Evolutionary conservation across 495 filamentous ascomycete species (phyloP), one percentile per base, ranked within the genome.

Genomic region (Jackrogersella multiformis): DNA sequence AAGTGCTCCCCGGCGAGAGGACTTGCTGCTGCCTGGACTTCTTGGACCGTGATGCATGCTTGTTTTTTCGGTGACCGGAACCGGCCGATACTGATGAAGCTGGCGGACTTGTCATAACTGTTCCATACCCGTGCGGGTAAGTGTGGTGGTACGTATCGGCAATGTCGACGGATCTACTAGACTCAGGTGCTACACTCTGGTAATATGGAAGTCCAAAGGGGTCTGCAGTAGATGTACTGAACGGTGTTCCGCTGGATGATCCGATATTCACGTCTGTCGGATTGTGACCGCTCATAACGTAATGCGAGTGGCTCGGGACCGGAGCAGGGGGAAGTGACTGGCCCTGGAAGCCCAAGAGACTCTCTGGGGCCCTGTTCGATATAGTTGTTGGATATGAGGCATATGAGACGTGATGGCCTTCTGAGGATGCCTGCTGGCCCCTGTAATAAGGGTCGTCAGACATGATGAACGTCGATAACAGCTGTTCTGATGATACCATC

Each of bases 401-500:
- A 36, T 73, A 72, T 16, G 63, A 53, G 34, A 45, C 59, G 20
- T 68, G 48, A 28, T 70, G 73, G 7, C 28, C 64, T 41, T 30
- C 61, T 12, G 70, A 57, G 24, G 60, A 59, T 23, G 48, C 30
- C n/a, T 52, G 56, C 23, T 69, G 68, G 44, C 56, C 36, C 53
- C 59, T 52, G 44, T 72, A 74, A 30, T 66, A 71, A 36, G 61
- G 15, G 41, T 66, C 61, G 54, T 73, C 70, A 26, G 66, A 42
- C 34, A 64, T 59, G 56, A 64, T 59, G 56, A 64, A 61, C 39
- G 67, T 53, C 56, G 73, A 58, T 26, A 61, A 53, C 51, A 64
- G 39, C 18, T 73, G 68, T n/a, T 73, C 57, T 44, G 70, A 51
- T 39, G 70, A 60, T 55, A 56, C 55, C 67, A 68, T 73, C 67